A percentile compares a stretch with the other conserved stretches of the same genome.
Conservation (phyloP, 129 eudicot species). For the Lactuca saligna region DNA sequence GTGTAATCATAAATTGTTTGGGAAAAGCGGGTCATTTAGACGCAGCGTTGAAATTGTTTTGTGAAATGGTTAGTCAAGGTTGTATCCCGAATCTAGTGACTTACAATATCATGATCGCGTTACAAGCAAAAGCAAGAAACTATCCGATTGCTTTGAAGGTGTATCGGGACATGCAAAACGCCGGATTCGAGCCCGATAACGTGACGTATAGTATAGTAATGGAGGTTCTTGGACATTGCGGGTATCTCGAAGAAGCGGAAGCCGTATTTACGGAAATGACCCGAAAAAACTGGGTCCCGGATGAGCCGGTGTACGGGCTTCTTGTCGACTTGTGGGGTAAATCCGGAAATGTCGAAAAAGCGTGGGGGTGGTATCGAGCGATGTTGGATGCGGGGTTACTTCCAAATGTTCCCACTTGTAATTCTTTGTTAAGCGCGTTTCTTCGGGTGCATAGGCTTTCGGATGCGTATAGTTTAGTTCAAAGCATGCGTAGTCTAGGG, state of each 20-base stretch:
- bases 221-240: conserved; percentile 99
- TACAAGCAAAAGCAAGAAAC: conserved; percentile 96
- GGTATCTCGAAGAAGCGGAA: conserved; percentile 92
- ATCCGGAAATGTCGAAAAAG: conserved; percentile 84
- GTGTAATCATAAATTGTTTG: conserved; percentile 90
- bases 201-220: conserved; percentile 94
- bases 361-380: conserved; percentile 86
- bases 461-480: conserved; percentile 79
- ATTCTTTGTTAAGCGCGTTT: conserved; percentile 89
- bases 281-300: conserved; percentile 93
- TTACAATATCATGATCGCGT: conserved; percentile 90
- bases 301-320: conserved; percentile 96
- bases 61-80: conserved; percentile 88
- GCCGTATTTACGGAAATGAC: conserved; percentile 84
- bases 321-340: conserved; percentile 97
- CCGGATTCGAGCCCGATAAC: conserved; percentile 91
- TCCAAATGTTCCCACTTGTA: conserved; percentile 97
- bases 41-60: conserved; percentile 78
- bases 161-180: conserved; percentile 78
- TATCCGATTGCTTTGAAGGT: conserved; percentile 72
- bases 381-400: conserved; percentile 84
- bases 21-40: conserved; percentile 95
- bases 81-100: conserved; percentile 89
- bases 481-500: conserved; percentile 72
- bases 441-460: conserved; percentile 79